These are phyloP conservation scores for Madurella mycetomatis DNA, from an alignment of 2,329 filamentous ascomycete species.

Conservation along the genomic window DNA sequence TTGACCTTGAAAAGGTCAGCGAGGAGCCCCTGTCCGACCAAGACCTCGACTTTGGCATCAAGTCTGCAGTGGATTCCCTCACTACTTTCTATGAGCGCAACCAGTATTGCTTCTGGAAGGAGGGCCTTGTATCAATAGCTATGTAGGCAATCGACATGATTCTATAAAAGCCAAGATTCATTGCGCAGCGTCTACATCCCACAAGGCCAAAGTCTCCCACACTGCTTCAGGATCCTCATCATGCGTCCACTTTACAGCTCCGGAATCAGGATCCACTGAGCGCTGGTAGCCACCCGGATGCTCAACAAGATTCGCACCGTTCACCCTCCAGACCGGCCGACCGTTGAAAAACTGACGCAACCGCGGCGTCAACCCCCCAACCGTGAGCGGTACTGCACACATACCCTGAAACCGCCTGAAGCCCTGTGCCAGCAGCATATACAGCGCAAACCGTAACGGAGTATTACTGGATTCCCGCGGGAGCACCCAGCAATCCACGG, in stretches of 20 bases:
- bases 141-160: no score
- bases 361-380: no score
- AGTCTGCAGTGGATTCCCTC: no score
- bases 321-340: not conserved
- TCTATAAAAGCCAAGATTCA: no score
- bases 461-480: not conserved
- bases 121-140: no score
- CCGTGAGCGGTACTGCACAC: no score
- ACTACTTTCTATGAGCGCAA: no score
- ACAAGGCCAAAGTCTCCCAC: constrained; percentile 1
- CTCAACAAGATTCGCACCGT: not conserved
- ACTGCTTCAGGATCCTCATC: not conserved
- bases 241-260: constrained; percentile 6
- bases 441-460: constrained; percentile 1
- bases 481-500: constrained; percentile 11
- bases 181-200: no score
- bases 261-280: constrained; percentile 5
- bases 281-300: constrained; percentile 4
- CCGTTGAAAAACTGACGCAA: constrained; percentile 3
- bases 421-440: constrained; percentile 5
- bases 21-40: no score
- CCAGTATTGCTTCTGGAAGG: no score
- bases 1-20: no score
- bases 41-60: no score
- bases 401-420: constrained; percentile 6